Base-by-base conservation (phyloP, 2,329 filamentous ascomycete genomes). In the Penicillium sp. region DNA sequence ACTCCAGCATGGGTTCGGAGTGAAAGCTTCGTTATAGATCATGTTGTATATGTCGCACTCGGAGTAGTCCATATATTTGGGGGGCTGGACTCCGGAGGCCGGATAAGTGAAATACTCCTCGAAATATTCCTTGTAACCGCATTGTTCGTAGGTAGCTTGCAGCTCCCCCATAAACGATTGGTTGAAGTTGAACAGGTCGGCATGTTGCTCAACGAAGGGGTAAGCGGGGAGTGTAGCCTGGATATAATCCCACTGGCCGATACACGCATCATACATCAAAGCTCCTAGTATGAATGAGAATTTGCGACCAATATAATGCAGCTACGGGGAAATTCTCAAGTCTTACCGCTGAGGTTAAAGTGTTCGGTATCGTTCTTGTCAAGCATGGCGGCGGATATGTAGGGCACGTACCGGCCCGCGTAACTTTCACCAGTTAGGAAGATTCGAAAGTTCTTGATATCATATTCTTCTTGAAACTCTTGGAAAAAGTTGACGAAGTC, bases 401-500 rank as follows among this genome's bases (percentile, higher is more conserved):
- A 91, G 0, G 89, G 88, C 2, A 88, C 84, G 66, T 86, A 89
- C 61, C 79, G 76, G 15, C 89, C 89, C 1, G 84, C 88, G 66
- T 89, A 91, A 0, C 83, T 87, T 71, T 90, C 89, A 6, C 89
- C 90, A 0, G 88, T 82, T 53, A 94, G 83, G 72, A 88, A 94
- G 27, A 91, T 83, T 64, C 89, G 89, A 67, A 83, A 86, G 27
- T 83, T 83, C 38, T 89, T 82, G 65, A 91, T 80, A 17, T 77
- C 80, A 65, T 92, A 92, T 0, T 84, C 85, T 43, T 89, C 78
- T 58, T 91, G 76, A 64, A 91, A 92, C 75, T 90, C 90, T 76
- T 88, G 86, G 81, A 88, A 92, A 75, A 92, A 94, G 45, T 88
- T 87, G 23, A 89, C 76, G 71, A 93, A 91, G 63, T 93, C 84